Evolutionary conservation across 805 yeast genomes (phyloP), one percentile per base, ranked within the genome.

Genomic region (Metschnikowia lachancei): DNA sequence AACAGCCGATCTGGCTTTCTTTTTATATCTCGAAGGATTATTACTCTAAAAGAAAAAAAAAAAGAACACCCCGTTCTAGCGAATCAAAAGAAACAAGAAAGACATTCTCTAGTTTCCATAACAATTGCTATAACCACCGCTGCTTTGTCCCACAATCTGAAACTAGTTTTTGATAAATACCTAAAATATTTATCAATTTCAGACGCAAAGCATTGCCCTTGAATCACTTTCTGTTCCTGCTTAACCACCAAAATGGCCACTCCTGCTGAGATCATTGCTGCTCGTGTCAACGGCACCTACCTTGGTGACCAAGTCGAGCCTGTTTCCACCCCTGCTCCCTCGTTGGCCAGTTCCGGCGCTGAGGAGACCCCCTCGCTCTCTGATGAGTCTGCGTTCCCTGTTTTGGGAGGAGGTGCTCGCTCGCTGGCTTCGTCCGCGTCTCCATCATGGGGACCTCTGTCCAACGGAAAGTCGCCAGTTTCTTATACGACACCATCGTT

Each of bases 341-440:
- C 45, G 19, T 36, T 22, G 19, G 34, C 51, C 34, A 28, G 52
- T 16, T 36, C 45, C 18, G 35, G 41, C 9, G 12, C 46, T 26
- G 43, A 49, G 30, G 51, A 50, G 18, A 43, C 52, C 19, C 73
- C 75, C 36, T 67, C 79, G 20, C 68, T 79, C 49, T 54, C 71
- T 41, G 81, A 77, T 58, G 82, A 77, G 55, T 60, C 74, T 26
- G 83, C 83, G 12, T 81, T 82, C 65, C 92, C 92, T 7, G 74
- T 85, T 22, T 72, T 85, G 56, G 87, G 87, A 30, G 78, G 78
- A 38, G 64, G 57, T 32, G 53, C 55, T 39, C 38, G 56, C 34
- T 40, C 58, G 26, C 33, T 43, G 33, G 43, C 42, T 18, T 32
- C 45, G 33, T 35, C 67, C 38, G 60, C 69, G 28, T 46, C 66